phyloP scores from a whole-genome alignment of 2,329 filamentous ascomycete species.

The Blastomyces silverae region DNA sequence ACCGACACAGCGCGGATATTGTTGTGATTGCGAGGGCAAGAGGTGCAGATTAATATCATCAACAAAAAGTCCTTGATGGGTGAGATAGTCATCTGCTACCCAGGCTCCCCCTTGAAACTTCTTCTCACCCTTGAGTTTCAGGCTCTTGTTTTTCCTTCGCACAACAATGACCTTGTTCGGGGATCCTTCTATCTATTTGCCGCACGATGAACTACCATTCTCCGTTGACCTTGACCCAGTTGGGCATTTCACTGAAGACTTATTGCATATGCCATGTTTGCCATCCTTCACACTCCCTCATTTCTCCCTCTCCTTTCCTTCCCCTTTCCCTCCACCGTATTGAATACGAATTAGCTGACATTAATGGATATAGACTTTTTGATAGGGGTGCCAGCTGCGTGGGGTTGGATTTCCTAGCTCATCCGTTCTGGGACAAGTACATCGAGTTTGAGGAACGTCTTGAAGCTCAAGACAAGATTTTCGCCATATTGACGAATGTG shows the following conservation, averaged over 20 bases:
- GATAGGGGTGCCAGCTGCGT: slow-evolving; percentile 80
- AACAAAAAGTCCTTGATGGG: slow-evolving; percentile 41
- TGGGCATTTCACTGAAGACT: slow-evolving; percentile 35
- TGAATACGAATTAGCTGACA: slow-evolving; percentile 36
- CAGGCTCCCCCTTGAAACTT: slow-evolving; percentile 38
- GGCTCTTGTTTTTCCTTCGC: slow-evolving; percentile 43
- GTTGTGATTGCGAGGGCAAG: slow-evolving; percentile 33
- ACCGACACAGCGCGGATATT: slow-evolving; percentile 37
- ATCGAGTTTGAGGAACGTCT: slow-evolving; percentile 92
- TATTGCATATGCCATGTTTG: slow-evolving; percentile 43
- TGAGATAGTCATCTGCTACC: slow-evolving; percentile 62
- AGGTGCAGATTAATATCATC: slow-evolving; percentile 33
- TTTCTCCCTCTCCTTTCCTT: slow-evolving; percentile 30
- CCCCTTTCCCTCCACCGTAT: slow-evolving; percentile 19
- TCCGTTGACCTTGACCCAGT: slow-evolving; percentile 34
- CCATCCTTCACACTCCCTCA: slow-evolving; percentile 34
- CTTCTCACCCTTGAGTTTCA: slow-evolving; percentile 49
- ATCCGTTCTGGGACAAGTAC: slow-evolving; percentile 99
- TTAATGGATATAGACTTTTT: slow-evolving; percentile 60
- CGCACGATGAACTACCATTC: slow-evolving; percentile 33
- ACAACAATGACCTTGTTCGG: slow-evolving; percentile 32
- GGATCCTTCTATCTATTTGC: slow-evolving; percentile 29
- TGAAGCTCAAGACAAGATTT: slow-evolving; percentile 76
- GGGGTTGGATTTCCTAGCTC: slow-evolving; percentile 85
- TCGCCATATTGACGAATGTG: slow-evolving; percentile 72